Percentiles rank a stretch among this genome's conserved stretches.
Conservation (phyloP, 192 early-diverging fungal species). For the Coemansia sp. region DNA sequence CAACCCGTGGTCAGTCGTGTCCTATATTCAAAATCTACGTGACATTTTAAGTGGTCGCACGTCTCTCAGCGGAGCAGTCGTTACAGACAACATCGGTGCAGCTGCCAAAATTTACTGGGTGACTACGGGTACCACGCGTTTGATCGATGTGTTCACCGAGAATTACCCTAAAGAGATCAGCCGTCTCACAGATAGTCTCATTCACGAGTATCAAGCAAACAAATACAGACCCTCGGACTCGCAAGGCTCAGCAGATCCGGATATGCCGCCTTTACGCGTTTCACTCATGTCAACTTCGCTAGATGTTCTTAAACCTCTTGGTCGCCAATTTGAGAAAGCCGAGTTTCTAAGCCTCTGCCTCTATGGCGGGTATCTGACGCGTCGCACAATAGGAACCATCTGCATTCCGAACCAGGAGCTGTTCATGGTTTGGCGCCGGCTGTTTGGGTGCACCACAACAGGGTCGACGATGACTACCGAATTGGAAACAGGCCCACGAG, state of each 20-base stretch:
- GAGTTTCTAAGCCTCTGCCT: conserved; percentile 23
- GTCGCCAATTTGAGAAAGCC: conserved; percentile 15
- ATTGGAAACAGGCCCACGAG: conserved; percentile 8
- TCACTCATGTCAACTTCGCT: conserved; percentile 1
- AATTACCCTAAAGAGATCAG: neutral
- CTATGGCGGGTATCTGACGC: conserved; percentile 24
- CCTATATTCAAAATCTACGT: neutral
- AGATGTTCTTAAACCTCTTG: conserved; percentile 9
- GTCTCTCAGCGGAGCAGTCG: neutral
- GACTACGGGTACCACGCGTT: neutral
- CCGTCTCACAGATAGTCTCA: neutral
- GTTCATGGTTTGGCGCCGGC: conserved; percentile 18
- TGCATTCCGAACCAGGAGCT: conserved; percentile 35
- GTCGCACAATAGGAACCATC: conserved; percentile 2
- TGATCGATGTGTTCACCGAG: neutral
- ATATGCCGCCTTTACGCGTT: neutral
- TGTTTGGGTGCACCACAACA: conserved; percentile 18
- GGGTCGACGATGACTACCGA: conserved; percentile 15
- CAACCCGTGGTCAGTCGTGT: conserved; percentile 1
- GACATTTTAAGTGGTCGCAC: neutral
- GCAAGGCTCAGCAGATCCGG: neutral
- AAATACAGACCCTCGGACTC: neutral
- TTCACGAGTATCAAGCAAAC: neutral
- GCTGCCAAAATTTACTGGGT: neutral
- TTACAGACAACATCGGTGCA: neutral